Evolutionary conservation across 257 asterid species (phyloP), one percentile per base, ranked within the genome.

Genomic region (Catharanthus roseus): DNA sequence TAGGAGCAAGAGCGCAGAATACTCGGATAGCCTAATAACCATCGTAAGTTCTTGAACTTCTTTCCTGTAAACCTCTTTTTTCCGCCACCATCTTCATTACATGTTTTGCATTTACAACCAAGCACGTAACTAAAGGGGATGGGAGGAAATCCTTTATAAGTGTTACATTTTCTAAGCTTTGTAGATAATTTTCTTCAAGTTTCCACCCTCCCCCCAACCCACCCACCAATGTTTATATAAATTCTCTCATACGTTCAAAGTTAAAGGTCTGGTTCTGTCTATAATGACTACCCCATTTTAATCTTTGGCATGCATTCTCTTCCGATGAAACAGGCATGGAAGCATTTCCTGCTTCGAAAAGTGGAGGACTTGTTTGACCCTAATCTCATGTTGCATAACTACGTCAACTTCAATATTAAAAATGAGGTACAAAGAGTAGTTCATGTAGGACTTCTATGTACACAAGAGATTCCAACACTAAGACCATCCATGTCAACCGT

Each of bases 301-400:
- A 19, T 4, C 12, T 28, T 47, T 15, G 36, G 0, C 29, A 26
- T 34, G 18, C 33, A 24, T 23, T 39, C 7, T 53, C 11, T 24
- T 39, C 31, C 7, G 4, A 47, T 70, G 74, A 60, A 55, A 73
- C 68, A 81, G 88, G 79, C 65, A 33, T 84, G 88, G 88, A 73
- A 55, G 44, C 72, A 81, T 75, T 84, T 81, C 65, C 77, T 77
- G 62, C 76, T 63, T 0, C 71, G 78, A 2, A 79, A 1, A 10
- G 74, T 55, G 33, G 86, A 79, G 56, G 76, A 74, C 31, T 69
- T 84, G 63, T 81, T 84, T 19, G 88, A 84, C 34, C 84, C 88
- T 1, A 81, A 70, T 33, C 79, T 84, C 42, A 74, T 76, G 86
- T 21, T 81, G 71, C 79, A 81, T 24, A 74, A 79, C 73, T 72